phyloP scores from a whole-genome alignment of 2,329 filamentous ascomycete species.

The Fusarium haematococcum region DNA sequence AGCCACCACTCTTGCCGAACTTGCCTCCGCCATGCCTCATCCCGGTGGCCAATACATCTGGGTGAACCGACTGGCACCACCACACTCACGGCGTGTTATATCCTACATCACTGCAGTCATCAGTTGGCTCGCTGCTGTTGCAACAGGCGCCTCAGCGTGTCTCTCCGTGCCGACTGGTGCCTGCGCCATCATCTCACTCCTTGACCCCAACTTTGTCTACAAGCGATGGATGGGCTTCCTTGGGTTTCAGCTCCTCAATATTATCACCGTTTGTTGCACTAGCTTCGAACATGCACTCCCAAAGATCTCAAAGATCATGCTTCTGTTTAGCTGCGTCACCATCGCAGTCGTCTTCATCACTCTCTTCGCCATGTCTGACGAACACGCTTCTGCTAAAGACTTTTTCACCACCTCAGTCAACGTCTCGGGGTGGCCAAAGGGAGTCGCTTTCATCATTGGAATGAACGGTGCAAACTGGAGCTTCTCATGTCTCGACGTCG shows the following conservation, averaged over 20 bases:
- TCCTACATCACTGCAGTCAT: slow-evolving; percentile 42
- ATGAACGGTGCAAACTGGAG: slow-evolving; percentile 47
- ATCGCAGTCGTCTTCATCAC: slow-evolving; percentile 40
- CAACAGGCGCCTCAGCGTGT: slow-evolving; percentile 40
- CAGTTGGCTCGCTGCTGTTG: slow-evolving; percentile 45
- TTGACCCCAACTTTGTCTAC: slow-evolving; percentile 41
- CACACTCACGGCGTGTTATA: slow-evolving; percentile 20
- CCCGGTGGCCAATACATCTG: slow-evolving; percentile 47
- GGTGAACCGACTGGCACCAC: slow-evolving; percentile 37
- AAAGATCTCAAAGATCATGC: slow-evolving; percentile 41
- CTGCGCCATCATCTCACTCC: slow-evolving; percentile 37
- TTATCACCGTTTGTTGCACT: slow-evolving; percentile 31
- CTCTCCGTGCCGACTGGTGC: slow-evolving; percentile 38
- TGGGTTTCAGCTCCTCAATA: slow-evolving; percentile 42
- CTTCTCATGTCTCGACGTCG: slow-evolving; percentile 46
- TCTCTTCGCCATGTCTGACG: slow-evolving; percentile 42
- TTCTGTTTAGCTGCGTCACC: slow-evolving; percentile 42
- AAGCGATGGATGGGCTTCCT: slow-evolving; percentile 45
- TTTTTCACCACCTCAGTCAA: slow-evolving; percentile 42
- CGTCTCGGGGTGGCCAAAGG: slow-evolving; percentile 41
- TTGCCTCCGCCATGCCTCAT: slow-evolving; percentile 44
- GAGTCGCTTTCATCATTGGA: slow-evolving; percentile 46
- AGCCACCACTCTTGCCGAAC: slow-evolving; percentile 43
- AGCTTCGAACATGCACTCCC: slow-evolving; percentile 43
- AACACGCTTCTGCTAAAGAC: slow-evolving; percentile 25